Evolutionary conservation across 805 yeast species (phyloP).

Genomic region (Metschnikowia lunata): DNA sequence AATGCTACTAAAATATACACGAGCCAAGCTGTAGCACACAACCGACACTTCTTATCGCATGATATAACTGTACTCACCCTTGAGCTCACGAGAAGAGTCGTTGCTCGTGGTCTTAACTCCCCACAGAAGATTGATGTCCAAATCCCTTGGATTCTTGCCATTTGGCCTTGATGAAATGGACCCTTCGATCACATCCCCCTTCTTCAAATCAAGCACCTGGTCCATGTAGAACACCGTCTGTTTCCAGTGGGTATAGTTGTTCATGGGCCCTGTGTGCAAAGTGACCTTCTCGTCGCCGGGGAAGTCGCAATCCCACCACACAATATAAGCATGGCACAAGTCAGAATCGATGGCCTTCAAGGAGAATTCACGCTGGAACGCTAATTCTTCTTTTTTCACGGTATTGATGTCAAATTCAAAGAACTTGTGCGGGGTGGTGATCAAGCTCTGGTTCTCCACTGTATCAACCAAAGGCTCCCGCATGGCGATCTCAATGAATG

Average conservation of each 20-base stretch:
- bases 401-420: slow-evolving; percentile 88
- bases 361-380: slow-evolving; percentile 67
- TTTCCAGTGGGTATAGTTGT: slow-evolving; percentile 97
- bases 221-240: slow-evolving; percentile 91
- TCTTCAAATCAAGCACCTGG: slow-evolving; percentile 70
- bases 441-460: slow-evolving; percentile 69
- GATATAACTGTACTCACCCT: slow-evolving; percentile 61
- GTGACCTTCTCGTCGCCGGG: slow-evolving; percentile 63
- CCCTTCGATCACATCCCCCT: slow-evolving; percentile 75
- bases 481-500: slow-evolving; percentile 82
- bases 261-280: slow-evolving; percentile 93
- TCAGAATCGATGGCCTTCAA: slow-evolving; percentile 76
- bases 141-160: slow-evolving; percentile 74
- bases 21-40: too few relatives aligned
- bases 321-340: slow-evolving; percentile 79
- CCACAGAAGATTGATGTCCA: slow-evolving; percentile 75
- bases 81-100: slow-evolving; percentile 48
- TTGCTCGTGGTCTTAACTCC: slow-evolving; percentile 40
- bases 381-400: slow-evolving; percentile 74
- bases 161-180: slow-evolving; percentile 74
- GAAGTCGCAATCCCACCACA: slow-evolving; percentile 95
- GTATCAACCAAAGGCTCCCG: slow-evolving; percentile 93
- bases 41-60: slow-evolving; percentile 47
- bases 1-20: too few relatives aligned
- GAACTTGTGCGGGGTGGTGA: slow-evolving; percentile 70